phyloP scores from a whole-genome alignment of 1,284 basidiomycete species.

The Ceratobasidium sp. region DNA sequence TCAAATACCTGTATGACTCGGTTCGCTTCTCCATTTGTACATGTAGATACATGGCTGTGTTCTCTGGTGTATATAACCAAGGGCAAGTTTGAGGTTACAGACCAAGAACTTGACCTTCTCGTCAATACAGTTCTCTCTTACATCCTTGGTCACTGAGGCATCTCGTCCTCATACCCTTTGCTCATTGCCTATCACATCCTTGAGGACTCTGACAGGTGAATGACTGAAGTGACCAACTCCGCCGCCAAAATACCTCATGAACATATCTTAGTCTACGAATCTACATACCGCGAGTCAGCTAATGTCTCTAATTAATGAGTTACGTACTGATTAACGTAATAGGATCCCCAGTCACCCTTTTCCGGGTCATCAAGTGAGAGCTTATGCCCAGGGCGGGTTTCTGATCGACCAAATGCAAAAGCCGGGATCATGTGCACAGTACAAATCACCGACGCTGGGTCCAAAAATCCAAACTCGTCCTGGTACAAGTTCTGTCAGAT shows the following conservation, averaged over 20 bases:
- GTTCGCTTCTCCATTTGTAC: too few relatives aligned
- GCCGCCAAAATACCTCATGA: slow-evolving; percentile 10
- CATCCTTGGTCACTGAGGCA: too few relatives aligned
- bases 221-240: slow-evolving; percentile 23
- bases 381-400: too few relatives aligned
- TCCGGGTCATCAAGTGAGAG: neutral
- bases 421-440: slow-evolving; percentile 53
- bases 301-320: neutral
- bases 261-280: slow-evolving; percentile 21
- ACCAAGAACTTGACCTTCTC: too few relatives aligned
- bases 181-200: too few relatives aligned
- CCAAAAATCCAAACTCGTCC: slow-evolving; percentile 52
- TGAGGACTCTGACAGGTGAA: too few relatives aligned
- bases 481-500: neutral
- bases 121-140: too few relatives aligned
- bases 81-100: too few relatives aligned
- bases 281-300: neutral
- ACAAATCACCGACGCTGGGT: slow-evolving; percentile 52
- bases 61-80: too few relatives aligned
- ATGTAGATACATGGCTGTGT: too few relatives aligned
- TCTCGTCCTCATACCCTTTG: too few relatives aligned
- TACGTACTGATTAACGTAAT: neutral
- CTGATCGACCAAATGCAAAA: slow-evolving; percentile 30
- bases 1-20: too few relatives aligned
- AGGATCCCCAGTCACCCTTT: neutral